Evolutionary conservation across 2,329 filamentous ascomycete species (phyloP), one percentile per base, ranked within the genome.

Genomic region (Penicillium fuscoglaucum): DNA sequence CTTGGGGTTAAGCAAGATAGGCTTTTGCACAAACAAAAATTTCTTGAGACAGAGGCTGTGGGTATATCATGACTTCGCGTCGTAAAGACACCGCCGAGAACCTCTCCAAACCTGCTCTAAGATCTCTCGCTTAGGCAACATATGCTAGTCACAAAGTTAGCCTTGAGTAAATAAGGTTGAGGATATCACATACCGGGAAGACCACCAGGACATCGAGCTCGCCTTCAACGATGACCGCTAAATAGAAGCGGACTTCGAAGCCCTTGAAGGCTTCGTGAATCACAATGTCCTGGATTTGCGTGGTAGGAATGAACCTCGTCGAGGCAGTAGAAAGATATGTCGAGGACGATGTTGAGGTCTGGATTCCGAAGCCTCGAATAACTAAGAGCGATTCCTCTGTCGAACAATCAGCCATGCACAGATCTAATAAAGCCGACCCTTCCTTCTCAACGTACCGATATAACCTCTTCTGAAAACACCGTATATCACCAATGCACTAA

Each of bases 231-330:
- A 98, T 89, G 31, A 98, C 90, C 5, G 91, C 86, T 9, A 99
- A 79, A 71, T 96, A 97, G 71, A 93, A 96, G 41, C 88, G 81
- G 37, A 98, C 92, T 76, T 93, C 91, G 70, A 97, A 96, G 0
- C 93, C 93, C 57, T 86, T 86, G 76, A 98, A 98, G 4, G 93
- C 95, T 79, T 99, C 95, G 73, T 97, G 92, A 51, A 99, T 90
- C 54, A 97, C 86, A 57, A 99, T 88, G 73, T 99, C 95, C 71
- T 90, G 90, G 58, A 99, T 96, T 76, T 91, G 88, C 45, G 89
- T 90, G 0, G 93, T 96, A 0, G 95, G 93, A 59, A 99, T 98
- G 74, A 90, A 91, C 50, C 87, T 80, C n/a, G 86, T 89, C 1
- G 82, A 81, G 2, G 84, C 77, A 9, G 80, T 80, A 39, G 82